Evolutionary conservation across 148 eudicot genomes (phyloP), one percentile per base, ranked within the genome.

Genomic region (Suaeda aralocaspica): DNA sequence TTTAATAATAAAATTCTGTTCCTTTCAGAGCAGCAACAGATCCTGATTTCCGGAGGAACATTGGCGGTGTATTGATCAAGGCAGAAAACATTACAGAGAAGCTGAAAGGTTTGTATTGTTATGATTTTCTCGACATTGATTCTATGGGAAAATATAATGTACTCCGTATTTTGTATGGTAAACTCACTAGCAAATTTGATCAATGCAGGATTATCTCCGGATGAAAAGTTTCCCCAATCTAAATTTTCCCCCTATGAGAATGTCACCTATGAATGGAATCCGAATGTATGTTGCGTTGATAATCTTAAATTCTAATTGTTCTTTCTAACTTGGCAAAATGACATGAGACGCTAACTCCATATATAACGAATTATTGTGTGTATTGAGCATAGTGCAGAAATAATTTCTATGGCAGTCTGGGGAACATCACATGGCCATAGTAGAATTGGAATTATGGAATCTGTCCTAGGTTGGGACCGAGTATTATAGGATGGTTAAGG

Each of bases 171-270:
- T 39, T 28, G 22, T 30, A 22, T 21, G 28, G 59, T 22, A 33
- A 26, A 57, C 30, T 70, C 67, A 70, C 70, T 33, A 16, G 24
- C 57, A 52, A 28, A 74, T 62, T 61, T 56, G 34, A 61, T 70
- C 65, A n/a, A 68, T 83, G 83, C 82, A 95, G 99, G 92, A 73
- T 84, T 81, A 72, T 95, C 99, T 76, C 97, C 97, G 3, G 99
- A 87, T 75, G 85, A 81, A 66, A 91, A 88, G 68, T 95, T 95
- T 83, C 99, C 99, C 0, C 93, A 83, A 74, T 86, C 93, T 48
- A 82, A 78, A 59, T 95, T 95, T 77, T 87, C 99, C 51, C 91
- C 99, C 58, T 91, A 91, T 67, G 67, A 68, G 62, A 86, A 78
- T 74, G 71, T 59, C 65, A 81, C 68, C 45, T 83, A 86, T 78